phyloP scores from a whole-genome alignment of 306 rosid genomes.

The Datisca glomerata region DNA sequence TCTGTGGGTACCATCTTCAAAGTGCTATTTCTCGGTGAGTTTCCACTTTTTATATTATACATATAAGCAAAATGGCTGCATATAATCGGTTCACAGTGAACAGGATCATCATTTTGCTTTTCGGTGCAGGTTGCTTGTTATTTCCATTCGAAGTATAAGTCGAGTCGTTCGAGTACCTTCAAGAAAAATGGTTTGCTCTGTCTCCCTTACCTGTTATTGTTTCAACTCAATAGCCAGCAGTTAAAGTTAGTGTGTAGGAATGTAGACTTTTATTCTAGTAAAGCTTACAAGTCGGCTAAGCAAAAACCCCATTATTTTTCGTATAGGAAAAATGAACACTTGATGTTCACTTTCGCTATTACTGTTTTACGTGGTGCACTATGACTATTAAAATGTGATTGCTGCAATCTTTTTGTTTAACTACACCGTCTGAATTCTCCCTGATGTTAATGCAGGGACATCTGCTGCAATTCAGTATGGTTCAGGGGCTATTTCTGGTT shows the following conservation, averaged over 20 bases:
- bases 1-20: constrained; percentile 79
- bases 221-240: too few species aligned
- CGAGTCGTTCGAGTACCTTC: constrained; percentile 34
- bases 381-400: too few species aligned
- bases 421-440: neutral
- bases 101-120: neutral
- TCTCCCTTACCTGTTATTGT: neutral
- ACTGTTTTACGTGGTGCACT: too few species aligned
- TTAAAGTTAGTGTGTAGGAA: too few species aligned
- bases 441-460: constrained; percentile 36
- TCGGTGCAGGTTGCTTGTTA: constrained; percentile 38
- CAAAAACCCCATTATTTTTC: too few species aligned
- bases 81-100: neutral
- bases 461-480: constrained; percentile 85
- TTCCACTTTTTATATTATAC: neutral
- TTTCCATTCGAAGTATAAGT: constrained; percentile 39
- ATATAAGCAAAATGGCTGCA: neutral
- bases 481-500: constrained; percentile 75
- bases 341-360: too few species aligned
- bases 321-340: too few species aligned
- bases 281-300: too few species aligned
- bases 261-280: too few species aligned
- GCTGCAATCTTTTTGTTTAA: neutral
- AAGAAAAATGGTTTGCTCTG: constrained; percentile 34
- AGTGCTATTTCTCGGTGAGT: constrained; percentile 27